These are phyloP conservation scores for Exutisphaerella laricina DNA, from an alignment of 2,329 filamentous ascomycete genomes.

Conservation along the genomic window DNA sequence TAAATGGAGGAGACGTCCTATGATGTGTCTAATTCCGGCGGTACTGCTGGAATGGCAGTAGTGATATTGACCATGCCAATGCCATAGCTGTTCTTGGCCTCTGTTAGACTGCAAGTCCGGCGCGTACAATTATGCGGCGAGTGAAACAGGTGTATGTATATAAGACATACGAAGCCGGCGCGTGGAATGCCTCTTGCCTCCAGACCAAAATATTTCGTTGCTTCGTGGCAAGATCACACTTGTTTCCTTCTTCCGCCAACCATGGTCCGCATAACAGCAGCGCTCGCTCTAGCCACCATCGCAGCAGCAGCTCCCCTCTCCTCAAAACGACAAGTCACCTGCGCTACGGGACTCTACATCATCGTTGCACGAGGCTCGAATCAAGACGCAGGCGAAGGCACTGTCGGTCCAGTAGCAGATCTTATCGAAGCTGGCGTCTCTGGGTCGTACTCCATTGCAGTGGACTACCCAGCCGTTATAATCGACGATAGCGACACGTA, in stretches of 20 bases:
- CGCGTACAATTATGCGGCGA: too few relatives aligned
- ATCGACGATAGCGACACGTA: conserved; percentile 20
- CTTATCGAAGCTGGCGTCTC: conserved; percentile 30
- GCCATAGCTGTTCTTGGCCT: too few relatives aligned
- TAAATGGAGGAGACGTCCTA: too few relatives aligned
- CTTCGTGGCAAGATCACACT: too few relatives aligned
- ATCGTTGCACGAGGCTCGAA: conserved; percentile 36
- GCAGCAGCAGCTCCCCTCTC: conserved; percentile 16
- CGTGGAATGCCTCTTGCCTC: too few relatives aligned
- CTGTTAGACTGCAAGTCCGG: too few relatives aligned
- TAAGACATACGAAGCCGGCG: too few relatives aligned
- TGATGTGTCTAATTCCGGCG: too few relatives aligned
- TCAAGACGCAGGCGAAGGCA: conserved; percentile 29
- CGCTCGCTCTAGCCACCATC: conserved; percentile 9
- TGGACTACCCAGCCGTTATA: conserved; percentile 25
- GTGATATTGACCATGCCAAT: too few relatives aligned
- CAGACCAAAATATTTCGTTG: too few relatives aligned
- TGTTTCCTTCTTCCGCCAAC: conserved; percentile 1
- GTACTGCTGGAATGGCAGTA: too few relatives aligned
- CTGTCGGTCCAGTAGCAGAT: conserved; percentile 31
- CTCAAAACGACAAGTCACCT: conserved; percentile 20
- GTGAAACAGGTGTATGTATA: too few relatives aligned
- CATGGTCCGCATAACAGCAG: conserved; percentile 11
- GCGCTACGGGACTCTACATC: conserved; percentile 30
- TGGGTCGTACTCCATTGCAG: conserved; percentile 32